These are phyloP conservation scores for Metschnikowia orientalis DNA, from an alignment of 805 yeast genomes.

Conservation along the genomic window DNA sequence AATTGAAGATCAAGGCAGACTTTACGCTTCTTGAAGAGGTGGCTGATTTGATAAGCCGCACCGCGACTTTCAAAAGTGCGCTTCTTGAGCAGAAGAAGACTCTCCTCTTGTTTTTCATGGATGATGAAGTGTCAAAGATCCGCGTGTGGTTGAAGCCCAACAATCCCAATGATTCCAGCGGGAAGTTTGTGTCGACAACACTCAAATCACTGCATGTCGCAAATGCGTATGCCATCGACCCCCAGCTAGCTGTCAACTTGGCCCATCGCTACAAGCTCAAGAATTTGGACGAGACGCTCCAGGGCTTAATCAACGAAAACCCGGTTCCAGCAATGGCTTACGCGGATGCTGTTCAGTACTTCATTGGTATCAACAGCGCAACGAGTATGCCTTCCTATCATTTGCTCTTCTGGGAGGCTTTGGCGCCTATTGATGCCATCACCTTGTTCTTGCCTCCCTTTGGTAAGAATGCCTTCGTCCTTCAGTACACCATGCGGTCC, in stretches of 20 bases:
- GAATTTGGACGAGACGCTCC: slow-evolving; percentile 38
- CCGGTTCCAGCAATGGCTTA: slow-evolving; percentile 58
- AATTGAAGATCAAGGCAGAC: slow-evolving; percentile 67
- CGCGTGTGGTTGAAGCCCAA: slow-evolving; percentile 75
- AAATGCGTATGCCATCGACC: slow-evolving; percentile 62
- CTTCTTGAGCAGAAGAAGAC: slow-evolving; percentile 46
- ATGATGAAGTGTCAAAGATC: slow-evolving; percentile 69
- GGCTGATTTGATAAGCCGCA: slow-evolving; percentile 27
- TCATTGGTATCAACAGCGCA: slow-evolving; percentile 38
- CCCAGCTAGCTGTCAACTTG: slow-evolving; percentile 68
- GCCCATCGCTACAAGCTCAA: slow-evolving; percentile 53
- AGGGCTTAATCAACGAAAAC: slow-evolving; percentile 42
- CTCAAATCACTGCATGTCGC: slow-evolving; percentile 42
- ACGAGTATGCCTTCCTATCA: slow-evolving; percentile 37
- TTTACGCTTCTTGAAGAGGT: slow-evolving; percentile 53
- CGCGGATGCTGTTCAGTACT: slow-evolving; percentile 57
- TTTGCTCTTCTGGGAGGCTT: slow-evolving; percentile 65
- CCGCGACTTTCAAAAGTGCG: slow-evolving; percentile 21
- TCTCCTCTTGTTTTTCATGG: slow-evolving; percentile 59
- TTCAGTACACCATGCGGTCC: slow-evolving; percentile 89
- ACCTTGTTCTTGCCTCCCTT: slow-evolving; percentile 75
- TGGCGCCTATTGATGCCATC: slow-evolving; percentile 80
- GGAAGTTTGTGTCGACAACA: slow-evolving; percentile 29
- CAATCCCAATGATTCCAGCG: slow-evolving; percentile 38
- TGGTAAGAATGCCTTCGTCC: slow-evolving; percentile 57